Conservation (phyloP, 441 rosid genomes). For the Lepidium campestre region DNA sequence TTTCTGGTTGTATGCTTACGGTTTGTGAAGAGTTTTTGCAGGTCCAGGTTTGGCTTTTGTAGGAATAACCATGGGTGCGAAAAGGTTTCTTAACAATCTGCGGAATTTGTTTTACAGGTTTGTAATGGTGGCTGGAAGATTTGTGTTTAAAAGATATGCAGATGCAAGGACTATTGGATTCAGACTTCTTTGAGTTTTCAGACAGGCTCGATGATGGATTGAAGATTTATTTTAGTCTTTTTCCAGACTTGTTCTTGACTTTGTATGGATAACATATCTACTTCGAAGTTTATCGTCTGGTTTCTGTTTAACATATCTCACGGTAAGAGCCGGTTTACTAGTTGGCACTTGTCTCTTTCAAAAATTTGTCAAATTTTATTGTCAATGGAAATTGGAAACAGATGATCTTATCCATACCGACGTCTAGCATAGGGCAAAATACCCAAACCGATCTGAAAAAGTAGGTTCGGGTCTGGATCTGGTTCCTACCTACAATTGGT, state of each 20-base stretch:
- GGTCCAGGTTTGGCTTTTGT: slow-evolving; percentile 1
- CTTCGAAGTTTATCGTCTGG: not conserved
- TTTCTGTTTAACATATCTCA: too few relatives aligned
- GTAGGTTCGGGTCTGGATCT: too few relatives aligned
- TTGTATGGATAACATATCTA: not conserved
- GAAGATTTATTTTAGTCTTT: not conserved
- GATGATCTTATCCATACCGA: too few relatives aligned
- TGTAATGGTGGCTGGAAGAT: not conserved
- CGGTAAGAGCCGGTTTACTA: too few relatives aligned
- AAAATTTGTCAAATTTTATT: too few relatives aligned
- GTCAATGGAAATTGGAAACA: too few relatives aligned
- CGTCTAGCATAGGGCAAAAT: too few relatives aligned
- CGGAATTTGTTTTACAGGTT: slow-evolving; percentile 3
- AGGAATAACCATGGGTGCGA: not conserved
- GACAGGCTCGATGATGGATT: not conserved
- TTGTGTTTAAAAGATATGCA: not conserved
- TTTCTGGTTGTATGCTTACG: not conserved
- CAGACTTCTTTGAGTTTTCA: not conserved
- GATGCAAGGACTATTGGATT: not conserved
- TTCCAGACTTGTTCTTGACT: not conserved
- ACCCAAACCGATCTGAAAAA: too few relatives aligned
- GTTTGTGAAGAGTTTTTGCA: not conserved
- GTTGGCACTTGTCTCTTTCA: too few relatives aligned
- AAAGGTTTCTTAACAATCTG: not conserved
- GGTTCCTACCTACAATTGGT: too few relatives aligned